A percentile compares a stretch with the other conserved stretches of the same genome.
These are phyloP conservation scores for Senecio squalidus DNA, from an alignment of 140 eudicot genomes.

Conservation along the genomic window DNA sequence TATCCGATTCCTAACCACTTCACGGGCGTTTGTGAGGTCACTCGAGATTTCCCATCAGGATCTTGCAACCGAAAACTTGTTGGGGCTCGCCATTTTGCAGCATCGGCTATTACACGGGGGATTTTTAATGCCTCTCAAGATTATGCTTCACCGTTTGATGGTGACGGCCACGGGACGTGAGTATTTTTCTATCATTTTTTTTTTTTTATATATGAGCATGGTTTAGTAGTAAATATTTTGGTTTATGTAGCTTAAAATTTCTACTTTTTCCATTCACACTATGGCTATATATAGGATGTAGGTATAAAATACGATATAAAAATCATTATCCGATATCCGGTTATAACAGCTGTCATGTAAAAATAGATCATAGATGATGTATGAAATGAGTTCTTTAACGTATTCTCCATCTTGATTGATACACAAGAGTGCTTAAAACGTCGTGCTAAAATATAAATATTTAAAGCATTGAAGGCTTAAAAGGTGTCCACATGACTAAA, in stretches of 20 bases:
- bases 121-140: slow-evolving; percentile 91
- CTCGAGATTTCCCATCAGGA: slow-evolving; percentile 94
- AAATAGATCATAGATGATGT: background rate
- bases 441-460: background rate
- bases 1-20: slow-evolving; percentile 82
- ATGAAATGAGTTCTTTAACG: background rate
- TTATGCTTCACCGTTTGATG: slow-evolving; percentile 95
- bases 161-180: slow-evolving; percentile 98
- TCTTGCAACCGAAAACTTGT: slow-evolving; percentile 95
- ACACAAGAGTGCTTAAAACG: background rate
- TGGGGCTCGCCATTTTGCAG: slow-evolving; percentile 99
- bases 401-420: background rate
- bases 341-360: background rate
- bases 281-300: no score
- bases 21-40: slow-evolving; percentile 92
- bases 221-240: background rate
- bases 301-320: background rate
- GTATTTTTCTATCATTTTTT: slow-evolving; percentile 43
- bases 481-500: background rate
- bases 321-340: background rate
- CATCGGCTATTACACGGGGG: slow-evolving; percentile 96
- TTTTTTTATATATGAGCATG: background rate
- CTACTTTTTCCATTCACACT: no score
- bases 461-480: background rate
- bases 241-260: background rate